Evolutionary conservation across 345 rosid species (phyloP).

Genomic region (Camelina hispida): DNA sequence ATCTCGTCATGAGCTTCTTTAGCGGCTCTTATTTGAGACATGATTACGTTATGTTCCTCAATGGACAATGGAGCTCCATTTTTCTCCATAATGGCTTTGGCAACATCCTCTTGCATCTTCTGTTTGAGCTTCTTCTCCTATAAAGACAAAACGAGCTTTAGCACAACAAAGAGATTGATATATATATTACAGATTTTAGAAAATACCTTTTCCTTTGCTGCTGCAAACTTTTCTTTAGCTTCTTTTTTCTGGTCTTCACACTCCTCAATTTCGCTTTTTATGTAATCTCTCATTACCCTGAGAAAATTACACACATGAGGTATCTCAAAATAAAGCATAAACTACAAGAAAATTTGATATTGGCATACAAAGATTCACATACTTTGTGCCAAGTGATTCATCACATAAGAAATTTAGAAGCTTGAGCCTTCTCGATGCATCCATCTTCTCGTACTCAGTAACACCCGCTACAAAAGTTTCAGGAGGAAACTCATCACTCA

Average conservation of each 20-base stretch:
- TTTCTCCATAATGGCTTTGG: slow-evolving; percentile 59
- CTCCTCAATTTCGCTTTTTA: neutral
- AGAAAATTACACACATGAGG: neutral
- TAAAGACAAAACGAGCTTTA: neutral
- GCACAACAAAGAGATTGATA: neutral
- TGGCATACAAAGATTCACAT: neutral
- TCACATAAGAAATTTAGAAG: slow-evolving; percentile 58
- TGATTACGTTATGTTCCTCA: slow-evolving; percentile 59
- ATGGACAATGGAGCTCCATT: slow-evolving; percentile 59
- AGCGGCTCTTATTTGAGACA: slow-evolving; percentile 57
- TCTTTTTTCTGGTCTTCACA: neutral
- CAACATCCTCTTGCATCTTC: slow-evolving; percentile 62
- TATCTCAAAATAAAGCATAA: neutral
- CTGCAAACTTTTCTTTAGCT: slow-evolving; percentile 38
- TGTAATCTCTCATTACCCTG: slow-evolving; percentile 24
- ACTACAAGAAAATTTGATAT: slow-evolving; percentile 19
- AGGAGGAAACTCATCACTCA: slow-evolving; percentile 30
- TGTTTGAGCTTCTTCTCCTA: slow-evolving; percentile 70
- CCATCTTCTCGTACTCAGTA: slow-evolving; percentile 42
- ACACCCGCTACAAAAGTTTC: slow-evolving; percentile 45
- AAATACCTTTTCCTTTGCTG: slow-evolving; percentile 46
- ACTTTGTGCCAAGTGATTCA: slow-evolving; percentile 56
- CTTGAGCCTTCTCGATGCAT: slow-evolving; percentile 48
- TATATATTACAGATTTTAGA: neutral
- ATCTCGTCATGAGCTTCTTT: slow-evolving; percentile 64